Evolutionary conservation across 768 basidiomycete species (phyloP).

Genomic region (Paxillus rubicundulus): DNA sequence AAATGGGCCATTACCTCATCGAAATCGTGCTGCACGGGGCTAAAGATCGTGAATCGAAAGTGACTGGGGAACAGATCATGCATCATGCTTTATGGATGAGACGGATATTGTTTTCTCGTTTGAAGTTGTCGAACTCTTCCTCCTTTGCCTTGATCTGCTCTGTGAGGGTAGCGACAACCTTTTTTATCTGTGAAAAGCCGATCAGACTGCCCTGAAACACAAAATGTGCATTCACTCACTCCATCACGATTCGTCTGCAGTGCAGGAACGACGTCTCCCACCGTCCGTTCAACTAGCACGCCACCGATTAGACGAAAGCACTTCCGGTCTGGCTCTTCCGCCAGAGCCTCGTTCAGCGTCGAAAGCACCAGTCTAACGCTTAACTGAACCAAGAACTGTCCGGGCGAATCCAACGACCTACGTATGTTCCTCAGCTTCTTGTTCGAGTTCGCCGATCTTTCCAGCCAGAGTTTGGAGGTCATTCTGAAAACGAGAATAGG

Average conservation of each 20-base stretch:
- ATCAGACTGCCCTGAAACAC: constrained; percentile 4
- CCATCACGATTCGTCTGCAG: constrained; percentile 88
- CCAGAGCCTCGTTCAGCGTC: constrained; percentile 79
- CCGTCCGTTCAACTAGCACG: constrained; percentile 92
- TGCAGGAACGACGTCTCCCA: constrained; percentile 89
- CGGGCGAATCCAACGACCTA: constrained; percentile 38
- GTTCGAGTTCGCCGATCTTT: constrained; percentile 95
- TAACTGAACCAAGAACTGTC: not conserved
- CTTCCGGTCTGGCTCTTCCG: constrained; percentile 85
- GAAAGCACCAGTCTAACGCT: constrained; percentile 73
- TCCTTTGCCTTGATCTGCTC: constrained; percentile 91
- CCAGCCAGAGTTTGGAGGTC: constrained; percentile 89
- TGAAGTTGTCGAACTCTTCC: constrained; percentile 77
- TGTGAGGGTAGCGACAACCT: constrained; percentile 71
- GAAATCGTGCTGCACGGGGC: no score
- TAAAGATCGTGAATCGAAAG: not conserved
- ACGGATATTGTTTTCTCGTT: constrained; percentile 73
- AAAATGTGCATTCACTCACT: constrained; percentile 43
- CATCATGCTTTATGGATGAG: constrained; percentile 41
- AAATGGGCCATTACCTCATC: no score
- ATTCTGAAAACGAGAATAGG: constrained; percentile 76
- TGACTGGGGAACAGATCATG: constrained; percentile 16
- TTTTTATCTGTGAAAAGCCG: constrained; percentile 60
- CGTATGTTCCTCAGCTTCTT: constrained; percentile 95
- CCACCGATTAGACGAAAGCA: constrained; percentile 97